phyloP scores from a whole-genome alignment of 305 asterid species.

The Rubia tinctorum region DNA sequence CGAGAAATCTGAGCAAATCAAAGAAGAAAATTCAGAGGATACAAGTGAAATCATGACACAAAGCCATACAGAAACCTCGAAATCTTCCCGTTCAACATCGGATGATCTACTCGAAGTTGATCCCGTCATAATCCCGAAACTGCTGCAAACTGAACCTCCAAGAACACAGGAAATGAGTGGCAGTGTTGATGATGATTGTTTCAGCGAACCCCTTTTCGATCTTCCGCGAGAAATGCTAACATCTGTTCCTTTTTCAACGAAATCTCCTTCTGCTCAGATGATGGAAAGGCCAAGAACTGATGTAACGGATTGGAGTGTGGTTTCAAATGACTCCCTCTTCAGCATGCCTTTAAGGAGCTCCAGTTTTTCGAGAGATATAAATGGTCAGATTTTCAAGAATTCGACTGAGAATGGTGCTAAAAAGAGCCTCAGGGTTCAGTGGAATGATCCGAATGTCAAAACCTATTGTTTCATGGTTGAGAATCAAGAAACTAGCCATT shows the following conservation, averaged over 20 bases:
- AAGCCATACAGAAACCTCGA: slow-evolving; percentile 26
- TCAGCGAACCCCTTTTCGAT: slow-evolving; percentile 24
- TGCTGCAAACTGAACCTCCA: slow-evolving; percentile 25
- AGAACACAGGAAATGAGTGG: slow-evolving; percentile 19
- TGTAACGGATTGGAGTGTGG: slow-evolving; percentile 46
- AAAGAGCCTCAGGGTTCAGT: slow-evolving; percentile 13
- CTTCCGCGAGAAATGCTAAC: slow-evolving; percentile 32
- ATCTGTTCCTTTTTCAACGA: slow-evolving; percentile 33
- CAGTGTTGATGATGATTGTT: slow-evolving; percentile 12
- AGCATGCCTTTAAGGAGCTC: slow-evolving; percentile 45
- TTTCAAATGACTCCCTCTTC: slow-evolving; percentile 65
- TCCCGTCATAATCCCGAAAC: slow-evolving; percentile 24
- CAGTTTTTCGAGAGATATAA: slow-evolving; percentile 35
- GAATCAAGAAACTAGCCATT: slow-evolving; percentile 20
- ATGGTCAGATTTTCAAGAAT: slow-evolving; percentile 1
- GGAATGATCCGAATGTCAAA: slow-evolving; percentile 21
- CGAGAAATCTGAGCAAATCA: slow-evolving; percentile 21
- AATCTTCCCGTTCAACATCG: slow-evolving; percentile 35
- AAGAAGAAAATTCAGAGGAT: slow-evolving; percentile 22
- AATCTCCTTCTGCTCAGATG: slow-evolving; percentile 53
- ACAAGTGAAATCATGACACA: slow-evolving; percentile 14
- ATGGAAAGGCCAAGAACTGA: slow-evolving; percentile 46
- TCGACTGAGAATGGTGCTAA: slow-evolving; percentile 14
- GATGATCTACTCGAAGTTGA: slow-evolving; percentile 32
- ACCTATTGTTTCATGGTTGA: slow-evolving; percentile 23